phyloP scores from a whole-genome alignment of 2,329 filamentous ascomycete genomes.

The Arachnomyces sp. region DNA sequence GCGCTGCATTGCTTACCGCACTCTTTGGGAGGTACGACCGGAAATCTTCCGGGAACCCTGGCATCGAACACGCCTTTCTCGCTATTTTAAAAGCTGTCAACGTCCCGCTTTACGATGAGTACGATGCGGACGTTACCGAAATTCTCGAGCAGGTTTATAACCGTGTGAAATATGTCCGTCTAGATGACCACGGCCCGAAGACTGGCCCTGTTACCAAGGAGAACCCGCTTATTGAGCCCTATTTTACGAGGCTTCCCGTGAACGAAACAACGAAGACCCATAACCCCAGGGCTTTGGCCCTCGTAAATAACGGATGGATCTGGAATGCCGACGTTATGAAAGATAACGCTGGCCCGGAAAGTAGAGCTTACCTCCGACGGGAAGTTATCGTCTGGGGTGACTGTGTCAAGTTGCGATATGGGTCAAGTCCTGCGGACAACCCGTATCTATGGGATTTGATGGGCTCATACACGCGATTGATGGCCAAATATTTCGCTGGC shows the following conservation, averaged over 20 bases:
- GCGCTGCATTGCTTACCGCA: constrained; percentile 59
- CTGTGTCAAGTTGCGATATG: constrained; percentile 94
- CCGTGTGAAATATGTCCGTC: constrained; percentile 83
- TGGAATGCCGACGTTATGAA: constrained; percentile 93
- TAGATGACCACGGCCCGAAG: constrained; percentile 88
- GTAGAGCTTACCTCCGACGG: constrained; percentile 84
- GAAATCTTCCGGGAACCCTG: constrained; percentile 34
- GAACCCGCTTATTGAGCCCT: constrained; percentile 81
- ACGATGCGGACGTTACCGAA: constrained; percentile 70
- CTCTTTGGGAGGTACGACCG: constrained; percentile 61
- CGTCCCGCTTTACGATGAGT: constrained; percentile 82
- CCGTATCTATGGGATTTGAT: constrained; percentile 95
- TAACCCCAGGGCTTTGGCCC: constrained; percentile 63
- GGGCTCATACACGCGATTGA: constrained; percentile 79
- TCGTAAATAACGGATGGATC: constrained; percentile 97
- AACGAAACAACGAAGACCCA: constrained; percentile 73
- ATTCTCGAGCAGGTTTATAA: constrained; percentile 90
- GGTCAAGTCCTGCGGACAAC: constrained; percentile 68
- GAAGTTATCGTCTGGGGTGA: constrained; percentile 98
- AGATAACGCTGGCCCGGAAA: constrained; percentile 85
- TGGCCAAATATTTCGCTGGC: constrained; percentile 91
- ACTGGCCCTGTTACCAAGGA: constrained; percentile 66
- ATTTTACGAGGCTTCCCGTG: constrained; percentile 80
- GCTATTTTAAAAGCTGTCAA: constrained; percentile 76
- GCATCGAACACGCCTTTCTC: constrained; percentile 45